phyloP scores from a whole-genome alignment of 306 rosid genomes.

The Lotus japonicus region DNA sequence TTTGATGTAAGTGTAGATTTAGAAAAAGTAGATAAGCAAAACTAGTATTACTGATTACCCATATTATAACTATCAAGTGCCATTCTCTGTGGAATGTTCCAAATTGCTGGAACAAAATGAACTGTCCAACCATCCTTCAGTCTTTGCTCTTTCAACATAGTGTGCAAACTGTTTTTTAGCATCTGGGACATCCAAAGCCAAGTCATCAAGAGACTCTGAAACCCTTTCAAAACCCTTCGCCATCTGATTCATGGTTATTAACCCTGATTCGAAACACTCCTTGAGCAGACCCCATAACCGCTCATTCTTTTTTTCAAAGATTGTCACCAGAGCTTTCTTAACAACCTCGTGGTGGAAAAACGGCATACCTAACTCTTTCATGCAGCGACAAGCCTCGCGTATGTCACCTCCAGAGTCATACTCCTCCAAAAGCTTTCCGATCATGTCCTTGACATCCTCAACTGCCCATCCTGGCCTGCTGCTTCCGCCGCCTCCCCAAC shows the following conservation, averaged over 20 bases:
- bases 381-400: conserved; percentile 56
- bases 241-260: conserved; percentile 66
- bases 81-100: conserved; percentile 33
- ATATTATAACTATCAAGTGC: conserved; percentile 22
- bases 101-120: conserved; percentile 34
- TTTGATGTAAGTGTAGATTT: neutral
- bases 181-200: conserved; percentile 74
- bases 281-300: conserved; percentile 58
- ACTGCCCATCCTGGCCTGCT: conserved; percentile 62
- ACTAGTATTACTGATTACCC: neutral
- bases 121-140: conserved; percentile 57
- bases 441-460: conserved; percentile 67
- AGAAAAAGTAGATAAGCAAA: neutral
- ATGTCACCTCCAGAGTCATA: conserved; percentile 59
- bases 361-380: conserved; percentile 71
- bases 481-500: conserved; percentile 80
- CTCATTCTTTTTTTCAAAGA: conserved; percentile 60
- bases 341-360: conserved; percentile 74
- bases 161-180: conserved; percentile 41
- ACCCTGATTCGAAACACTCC: conserved; percentile 54
- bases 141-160: conserved; percentile 48
- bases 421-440: conserved; percentile 55
- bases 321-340: conserved; percentile 44
- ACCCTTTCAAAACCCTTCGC: conserved; percentile 56
- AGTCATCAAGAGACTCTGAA: conserved; percentile 62